Base-by-base conservation (phyloP, 1,284 basidiomycete species). In the Naganishia albida region DNA sequence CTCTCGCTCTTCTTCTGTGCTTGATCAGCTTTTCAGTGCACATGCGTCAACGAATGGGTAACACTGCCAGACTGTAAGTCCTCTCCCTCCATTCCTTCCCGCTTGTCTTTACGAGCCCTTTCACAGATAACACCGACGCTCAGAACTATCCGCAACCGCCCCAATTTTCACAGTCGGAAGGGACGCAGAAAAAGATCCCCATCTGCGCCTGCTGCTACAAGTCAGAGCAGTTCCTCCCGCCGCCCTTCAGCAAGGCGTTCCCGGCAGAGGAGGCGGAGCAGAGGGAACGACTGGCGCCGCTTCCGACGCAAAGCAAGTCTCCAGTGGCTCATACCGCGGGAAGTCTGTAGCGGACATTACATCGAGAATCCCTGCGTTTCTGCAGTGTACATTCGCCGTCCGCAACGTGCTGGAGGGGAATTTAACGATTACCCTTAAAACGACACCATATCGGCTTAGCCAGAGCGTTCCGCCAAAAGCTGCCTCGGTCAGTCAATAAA, bases 21-120 rank as follows among this genome's bases (percentile, higher is more conserved):
- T 20, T 25, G 25, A 30, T 30, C 23, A 16, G 6, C 26, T 4
- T 50, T 38, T 16, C 25, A 64, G 63, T 64, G 63, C 34, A 39
- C 46, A 7, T 64, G 63, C 34, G 51, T 64, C 16, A 26, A 52
- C 7, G 63, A 55, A n/a, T 48, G 63, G 52, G 53, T 64, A n/a
- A 55, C 52, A 13, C 48, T 64, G 23, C 63, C 77, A 16, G 87
- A 87, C 43, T 89, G 84, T 39, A 84, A 78, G 65, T 68, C 40
- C 54, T 30, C 30, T 39, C 43, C 49, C 49, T 59, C 7, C 46
- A 12, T 6, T 0, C 20, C 42, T 48, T 20, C 7, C 8, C 4
- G n/a, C n/a, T 2, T 25, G 23, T 25, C 4, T 20, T 23, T 18
- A 48, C 46, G 46, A 48, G 10, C 6, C 34, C 2, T 34, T 23